Conservation (phyloP, 2,329 filamentous ascomycete genomes). For the Epichloe coenophiala region DNA sequence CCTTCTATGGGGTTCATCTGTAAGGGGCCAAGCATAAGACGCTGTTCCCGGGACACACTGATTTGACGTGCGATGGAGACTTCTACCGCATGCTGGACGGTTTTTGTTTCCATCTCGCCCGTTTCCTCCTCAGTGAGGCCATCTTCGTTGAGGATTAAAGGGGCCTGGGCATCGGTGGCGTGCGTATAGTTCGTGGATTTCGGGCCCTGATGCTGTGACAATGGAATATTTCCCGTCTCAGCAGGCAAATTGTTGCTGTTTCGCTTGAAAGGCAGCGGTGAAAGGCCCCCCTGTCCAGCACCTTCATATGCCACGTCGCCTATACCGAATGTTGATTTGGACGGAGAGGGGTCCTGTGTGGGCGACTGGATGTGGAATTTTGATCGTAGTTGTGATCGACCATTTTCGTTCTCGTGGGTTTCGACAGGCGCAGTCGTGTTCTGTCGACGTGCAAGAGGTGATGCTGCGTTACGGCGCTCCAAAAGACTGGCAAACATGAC, state of each 20-base stretch:
- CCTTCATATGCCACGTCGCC: background rate
- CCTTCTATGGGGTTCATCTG: slow-evolving; percentile 15
- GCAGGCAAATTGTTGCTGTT: background rate
- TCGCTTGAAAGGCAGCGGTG: background rate
- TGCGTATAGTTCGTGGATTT: background rate
- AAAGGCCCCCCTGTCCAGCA: background rate
- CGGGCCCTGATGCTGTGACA: background rate
- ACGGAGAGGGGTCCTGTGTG: background rate
- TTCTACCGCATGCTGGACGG: slow-evolving; percentile 43
- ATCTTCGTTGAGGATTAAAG: background rate
- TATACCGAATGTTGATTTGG: slow-evolving; percentile 1
- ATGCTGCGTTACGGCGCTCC: slow-evolving; percentile 24
- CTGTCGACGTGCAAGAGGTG: slow-evolving; percentile 42
- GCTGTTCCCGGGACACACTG: slow-evolving; percentile 48
- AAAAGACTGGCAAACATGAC: slow-evolving; percentile 81
- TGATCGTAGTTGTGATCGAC: slow-evolving; percentile 4
- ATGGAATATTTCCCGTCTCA: background rate
- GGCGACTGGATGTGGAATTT: slow-evolving; percentile 5
- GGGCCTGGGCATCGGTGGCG: background rate
- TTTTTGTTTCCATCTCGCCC: slow-evolving; percentile 13
- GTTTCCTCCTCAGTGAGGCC: background rate
- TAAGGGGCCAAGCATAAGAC: slow-evolving; percentile 42
- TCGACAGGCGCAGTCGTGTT: slow-evolving; percentile 15
- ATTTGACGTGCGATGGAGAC: slow-evolving; percentile 57
- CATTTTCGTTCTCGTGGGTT: background rate